Evolutionary conservation across 108 stramenopile species (phyloP).

Genomic region (Pseudonitzschia pungens): DNA sequence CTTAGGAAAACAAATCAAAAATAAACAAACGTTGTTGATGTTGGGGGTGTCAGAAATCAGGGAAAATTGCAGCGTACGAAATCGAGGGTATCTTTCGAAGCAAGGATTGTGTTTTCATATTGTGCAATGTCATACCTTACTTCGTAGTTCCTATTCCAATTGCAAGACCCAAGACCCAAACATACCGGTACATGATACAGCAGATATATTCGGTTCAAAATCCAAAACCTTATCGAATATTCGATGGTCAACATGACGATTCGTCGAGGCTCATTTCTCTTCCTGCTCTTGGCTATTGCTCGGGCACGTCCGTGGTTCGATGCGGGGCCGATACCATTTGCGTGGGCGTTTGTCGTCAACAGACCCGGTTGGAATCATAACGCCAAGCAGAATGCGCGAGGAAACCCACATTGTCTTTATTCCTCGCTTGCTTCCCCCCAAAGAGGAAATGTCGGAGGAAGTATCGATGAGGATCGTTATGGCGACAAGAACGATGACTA

Average conservation of each 20-base stretch:
- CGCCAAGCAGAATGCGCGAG: neutral
- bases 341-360: neutral
- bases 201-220: neutral
- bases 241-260: neutral
- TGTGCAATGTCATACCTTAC: too few relatives aligned
- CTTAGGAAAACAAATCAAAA: too few relatives aligned
- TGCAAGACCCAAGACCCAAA: neutral
- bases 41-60: too few relatives aligned
- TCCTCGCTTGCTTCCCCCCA: neutral
- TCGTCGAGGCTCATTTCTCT: neutral
- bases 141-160: too few relatives aligned
- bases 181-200: neutral
- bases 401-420: neutral
- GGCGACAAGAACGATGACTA: slow-evolving; percentile 11
- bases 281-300: neutral
- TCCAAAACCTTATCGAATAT: neutral
- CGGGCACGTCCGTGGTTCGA: neutral
- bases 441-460: neutral
- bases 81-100: too few relatives aligned
- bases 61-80: too few relatives aligned
- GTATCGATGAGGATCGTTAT: slow-evolving; percentile 5
- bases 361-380: neutral
- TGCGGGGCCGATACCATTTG: neutral
- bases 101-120: too few relatives aligned
- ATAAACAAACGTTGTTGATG: too few relatives aligned